Conservation (phyloP, 2,329 filamentous ascomycete genomes). For the Cryphonectria parasitica region DNA sequence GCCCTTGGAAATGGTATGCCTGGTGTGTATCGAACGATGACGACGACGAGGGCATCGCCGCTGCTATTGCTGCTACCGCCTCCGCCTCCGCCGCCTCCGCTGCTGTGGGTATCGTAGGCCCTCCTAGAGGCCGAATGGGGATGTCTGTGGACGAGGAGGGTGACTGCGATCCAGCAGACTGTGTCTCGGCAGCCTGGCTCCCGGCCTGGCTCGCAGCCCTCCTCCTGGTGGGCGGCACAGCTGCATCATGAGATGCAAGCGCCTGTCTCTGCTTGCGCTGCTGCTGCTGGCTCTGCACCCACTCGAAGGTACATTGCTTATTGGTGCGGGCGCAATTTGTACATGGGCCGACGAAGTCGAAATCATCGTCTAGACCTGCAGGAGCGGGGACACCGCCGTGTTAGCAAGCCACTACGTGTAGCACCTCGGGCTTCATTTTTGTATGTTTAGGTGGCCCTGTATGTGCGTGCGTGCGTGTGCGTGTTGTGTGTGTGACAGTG, state of each 20-base stretch:
- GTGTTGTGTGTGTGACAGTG: background rate
- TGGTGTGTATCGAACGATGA: background rate
- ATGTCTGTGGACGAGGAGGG: slow-evolving; percentile 12
- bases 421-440: background rate
- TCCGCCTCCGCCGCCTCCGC: background rate
- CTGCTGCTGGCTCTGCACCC: slow-evolving; percentile 29
- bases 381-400: background rate
- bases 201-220: background rate
- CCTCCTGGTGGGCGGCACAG: slow-evolving; percentile 2
- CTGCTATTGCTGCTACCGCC: background rate
- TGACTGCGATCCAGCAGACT: slow-evolving; percentile 9
- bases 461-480: background rate
- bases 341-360: slow-evolving; percentile 27
- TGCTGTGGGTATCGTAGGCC: slow-evolving; percentile 12
- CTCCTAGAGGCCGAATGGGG: slow-evolving; percentile 17
- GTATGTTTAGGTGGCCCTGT: background rate
- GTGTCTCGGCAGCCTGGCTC: background rate
- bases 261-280: slow-evolving; percentile 24
- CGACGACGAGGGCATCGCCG: background rate
- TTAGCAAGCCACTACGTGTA: background rate
- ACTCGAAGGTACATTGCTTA: slow-evolving; percentile 31
- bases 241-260: slow-evolving; percentile 12
- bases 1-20: slow-evolving; percentile 1
- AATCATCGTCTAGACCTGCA: slow-evolving; percentile 21
- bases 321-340: slow-evolving; percentile 30